phyloP scores from a whole-genome alignment of 1,139 yeast species.

The Pichia sp. region DNA sequence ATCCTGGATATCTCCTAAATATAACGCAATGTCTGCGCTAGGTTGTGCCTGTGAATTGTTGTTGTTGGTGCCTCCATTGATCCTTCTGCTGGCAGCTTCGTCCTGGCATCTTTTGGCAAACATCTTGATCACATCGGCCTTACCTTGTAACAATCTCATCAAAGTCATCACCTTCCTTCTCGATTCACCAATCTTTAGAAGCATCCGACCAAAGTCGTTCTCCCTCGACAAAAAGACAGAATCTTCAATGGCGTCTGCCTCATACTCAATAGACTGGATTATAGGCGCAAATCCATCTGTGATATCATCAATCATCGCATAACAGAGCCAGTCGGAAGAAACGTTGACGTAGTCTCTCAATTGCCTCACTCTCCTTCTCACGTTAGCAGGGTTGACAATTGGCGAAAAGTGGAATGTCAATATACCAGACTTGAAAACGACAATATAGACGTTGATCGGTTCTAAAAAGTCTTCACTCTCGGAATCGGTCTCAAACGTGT shows the following conservation, averaged over 20 bases:
- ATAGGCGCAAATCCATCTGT: conserved; percentile 95
- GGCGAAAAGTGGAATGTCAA: conserved; percentile 84
- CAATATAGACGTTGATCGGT: conserved; percentile 82
- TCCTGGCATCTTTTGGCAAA: conserved; percentile 95
- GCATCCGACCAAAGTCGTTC: conserved; percentile 65
- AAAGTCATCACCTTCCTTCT: conserved; percentile 88
- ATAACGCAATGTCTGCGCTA: conserved; percentile 78
- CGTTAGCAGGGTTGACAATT: conserved; percentile 76
- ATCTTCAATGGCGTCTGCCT: conserved; percentile 90
- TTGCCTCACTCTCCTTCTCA: conserved; percentile 87
- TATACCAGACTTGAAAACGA: conserved; percentile 81
- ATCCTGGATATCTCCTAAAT: conserved; percentile 95
- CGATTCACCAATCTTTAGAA: conserved; percentile 80
- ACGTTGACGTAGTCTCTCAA: conserved; percentile 83
- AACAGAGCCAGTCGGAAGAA: conserved; percentile 89
- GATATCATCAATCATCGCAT: conserved; percentile 89
- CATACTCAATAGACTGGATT: conserved; percentile 79
- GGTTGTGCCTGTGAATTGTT: conserved; percentile 48
- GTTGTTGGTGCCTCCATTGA: conserved; percentile 4
- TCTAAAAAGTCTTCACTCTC: conserved; percentile 80
- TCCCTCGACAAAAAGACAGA: conserved; percentile 64
- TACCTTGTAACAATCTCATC: conserved; percentile 84
- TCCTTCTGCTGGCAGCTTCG: conserved; percentile 33
- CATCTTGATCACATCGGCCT: conserved; percentile 96
- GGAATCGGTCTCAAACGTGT: conserved; percentile 70